Percentiles rank a stretch among this genome's conserved stretches.
Evolutionary conservation across 257 asterid genomes (phyloP).

Genomic region (Ilex aquifolium): DNA sequence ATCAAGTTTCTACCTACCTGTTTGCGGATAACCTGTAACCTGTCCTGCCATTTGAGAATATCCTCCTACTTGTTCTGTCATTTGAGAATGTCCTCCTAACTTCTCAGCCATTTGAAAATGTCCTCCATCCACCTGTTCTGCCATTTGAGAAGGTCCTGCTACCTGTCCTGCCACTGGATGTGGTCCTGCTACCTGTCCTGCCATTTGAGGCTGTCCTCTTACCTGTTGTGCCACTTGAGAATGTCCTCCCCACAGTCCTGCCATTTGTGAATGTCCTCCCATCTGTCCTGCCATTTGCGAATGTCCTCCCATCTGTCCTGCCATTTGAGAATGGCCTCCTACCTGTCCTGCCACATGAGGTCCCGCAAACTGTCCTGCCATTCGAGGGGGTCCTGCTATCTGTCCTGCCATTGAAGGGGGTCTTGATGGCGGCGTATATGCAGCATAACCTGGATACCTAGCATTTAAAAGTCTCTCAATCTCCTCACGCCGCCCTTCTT

Average conservation of each 20-base stretch:
- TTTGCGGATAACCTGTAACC: background rate
- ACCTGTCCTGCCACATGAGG: slow-evolving; percentile 20
- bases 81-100: slow-evolving; percentile 15
- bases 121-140: slow-evolving; percentile 23
- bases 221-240: too few relatives aligned
- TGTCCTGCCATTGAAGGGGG: slow-evolving; percentile 24
- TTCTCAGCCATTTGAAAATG: slow-evolving; percentile 21
- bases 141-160: slow-evolving; percentile 22
- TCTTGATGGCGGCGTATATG: slow-evolving; percentile 16
- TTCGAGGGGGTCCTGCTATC: slow-evolving; percentile 19
- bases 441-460: too few relatives aligned
- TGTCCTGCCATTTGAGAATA: slow-evolving; percentile 30
- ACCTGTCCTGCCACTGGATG: slow-evolving; percentile 24
- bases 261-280: too few relatives aligned
- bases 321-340: slow-evolving; percentile 15
- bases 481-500: slow-evolving; percentile 48
- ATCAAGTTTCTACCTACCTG: too few relatives aligned
- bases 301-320: slow-evolving; percentile 24
- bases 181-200: background rate
- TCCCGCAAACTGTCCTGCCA: slow-evolving; percentile 20
- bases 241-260: too few relatives aligned
- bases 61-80: slow-evolving; percentile 21
- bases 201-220: too few relatives aligned
- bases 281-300: too few relatives aligned
- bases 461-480: slow-evolving; percentile 36